phyloP scores from a whole-genome alignment of 495 filamentous ascomycete genomes.

The Neurospora sp. region DNA sequence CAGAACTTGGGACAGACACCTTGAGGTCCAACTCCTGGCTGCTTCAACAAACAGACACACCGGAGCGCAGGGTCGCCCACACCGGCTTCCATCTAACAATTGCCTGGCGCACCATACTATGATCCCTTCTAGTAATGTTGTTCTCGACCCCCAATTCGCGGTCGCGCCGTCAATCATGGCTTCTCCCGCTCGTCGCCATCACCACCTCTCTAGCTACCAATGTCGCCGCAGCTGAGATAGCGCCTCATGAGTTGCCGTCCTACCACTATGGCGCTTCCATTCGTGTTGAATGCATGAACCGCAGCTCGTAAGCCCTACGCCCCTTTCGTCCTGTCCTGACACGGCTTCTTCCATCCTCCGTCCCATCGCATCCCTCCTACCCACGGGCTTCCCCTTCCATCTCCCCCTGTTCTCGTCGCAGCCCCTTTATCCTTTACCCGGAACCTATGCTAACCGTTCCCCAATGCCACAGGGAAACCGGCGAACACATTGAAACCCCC shows the following conservation, averaged over 20 bases:
- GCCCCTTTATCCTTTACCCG: neutral
- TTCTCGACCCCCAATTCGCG: neutral
- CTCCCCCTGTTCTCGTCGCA: neutral
- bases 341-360: neutral
- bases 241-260: slow-evolving; percentile 25
- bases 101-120: neutral
- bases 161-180: neutral
- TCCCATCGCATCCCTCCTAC: neutral
- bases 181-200: neutral
- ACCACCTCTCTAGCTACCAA: neutral
- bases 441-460: neutral
- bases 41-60: neutral
- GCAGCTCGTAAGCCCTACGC: slow-evolving; percentile 35
- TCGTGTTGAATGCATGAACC: slow-evolving; percentile 44
- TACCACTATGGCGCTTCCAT: slow-evolving; percentile 42
- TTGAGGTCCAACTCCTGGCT: neutral
- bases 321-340: neutral
- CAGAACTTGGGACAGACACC: neutral
- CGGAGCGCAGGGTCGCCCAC: neutral
- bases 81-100: neutral
- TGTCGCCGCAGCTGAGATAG: neutral
- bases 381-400: neutral
- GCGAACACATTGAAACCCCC: slow-evolving; percentile 68
- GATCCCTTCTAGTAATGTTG: neutral
- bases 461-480: slow-evolving; percentile 40